These are phyloP conservation scores for Corylus avellana DNA, from an alignment of 306 rosid genomes.

Conservation along the genomic window DNA sequence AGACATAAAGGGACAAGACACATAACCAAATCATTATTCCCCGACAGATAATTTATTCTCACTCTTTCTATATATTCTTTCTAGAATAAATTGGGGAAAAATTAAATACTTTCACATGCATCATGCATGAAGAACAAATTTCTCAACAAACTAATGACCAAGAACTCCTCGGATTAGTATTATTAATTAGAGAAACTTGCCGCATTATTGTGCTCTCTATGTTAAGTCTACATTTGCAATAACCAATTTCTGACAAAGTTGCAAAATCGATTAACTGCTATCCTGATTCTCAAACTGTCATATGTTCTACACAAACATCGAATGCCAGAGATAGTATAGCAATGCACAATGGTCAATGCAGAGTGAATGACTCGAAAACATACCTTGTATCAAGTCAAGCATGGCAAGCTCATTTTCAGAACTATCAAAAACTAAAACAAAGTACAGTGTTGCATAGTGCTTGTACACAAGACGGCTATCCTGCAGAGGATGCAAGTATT, in stretches of 20 bases:
- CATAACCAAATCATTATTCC: not conserved
- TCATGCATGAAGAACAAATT: not conserved
- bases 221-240: not conserved
- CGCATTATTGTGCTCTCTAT: not conserved
- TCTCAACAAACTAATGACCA: not conserved
- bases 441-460: conserved; percentile 87
- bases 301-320: conserved; percentile 5
- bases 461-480: conserved; percentile 90
- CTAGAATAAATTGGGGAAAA: not conserved
- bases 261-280: not conserved
- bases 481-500: conserved; percentile 39
- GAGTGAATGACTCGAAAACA: conserved; percentile 1
- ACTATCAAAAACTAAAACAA: conserved; percentile 82
- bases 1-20: not conserved
- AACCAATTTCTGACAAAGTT: not conserved
- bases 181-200: not conserved
- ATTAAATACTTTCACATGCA: conserved; percentile 11
- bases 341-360: not conserved
- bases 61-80: too few relatives aligned
- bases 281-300: not conserved
- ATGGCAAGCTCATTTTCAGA: conserved; percentile 97
- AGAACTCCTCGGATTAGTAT: not conserved
- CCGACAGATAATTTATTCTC: too few relatives aligned
- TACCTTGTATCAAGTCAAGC: conserved; percentile 97
- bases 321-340: not conserved